Base-by-base conservation (phyloP, 75 land plant genomes). In the Ceratopteris richardii region DNA sequence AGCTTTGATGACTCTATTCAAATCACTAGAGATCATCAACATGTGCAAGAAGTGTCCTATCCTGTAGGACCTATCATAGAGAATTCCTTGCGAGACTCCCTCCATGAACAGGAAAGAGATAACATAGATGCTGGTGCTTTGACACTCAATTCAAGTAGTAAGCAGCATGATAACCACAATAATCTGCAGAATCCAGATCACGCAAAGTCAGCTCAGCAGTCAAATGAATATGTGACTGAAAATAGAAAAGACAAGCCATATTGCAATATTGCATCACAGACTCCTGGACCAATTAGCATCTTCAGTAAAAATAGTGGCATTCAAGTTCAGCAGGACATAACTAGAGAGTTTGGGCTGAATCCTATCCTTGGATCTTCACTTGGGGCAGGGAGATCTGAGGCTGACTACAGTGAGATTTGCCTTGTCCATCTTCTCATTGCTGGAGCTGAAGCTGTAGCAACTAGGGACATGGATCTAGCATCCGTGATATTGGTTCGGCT, bases 401-500 rank as follows among this genome's bases (percentile, higher is more conserved):
- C 22, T 2, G 50, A 46, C 50, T 10, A 60, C 73, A 0, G 63
- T 73, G 50, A 46, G 14, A 46, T 46, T 21, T 46, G 50, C 50
- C 22, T 21, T n/a, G 50, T 46, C 4, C 50, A 46, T 46, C 50
- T 46, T 21, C 50, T 46, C 14, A 21, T 46, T 21, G 50, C 50
- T 2, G 50, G 22, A 2, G 50, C 50, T n/a, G 22, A 46, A n/a
- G 50, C 50, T 46, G 50, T 46, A 18, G 50, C 50, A 18, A 18
- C 50, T n/a, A n/a, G 50, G 22, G 14, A 46, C 50, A n/a, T 46
- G 22, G 22, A 21, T 21, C 50, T 18, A 21, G 82, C 82, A 11
- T 39, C 68, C 25, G 80, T 83, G 66, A 80, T 83, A 61, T 69
- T 83, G 71, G 63, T 65, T 51, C 82, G 82, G 70, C 80, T 83